Evolutionary conservation across 257 asterid genomes (phyloP).

Genomic region (Fraxinus anomala): DNA sequence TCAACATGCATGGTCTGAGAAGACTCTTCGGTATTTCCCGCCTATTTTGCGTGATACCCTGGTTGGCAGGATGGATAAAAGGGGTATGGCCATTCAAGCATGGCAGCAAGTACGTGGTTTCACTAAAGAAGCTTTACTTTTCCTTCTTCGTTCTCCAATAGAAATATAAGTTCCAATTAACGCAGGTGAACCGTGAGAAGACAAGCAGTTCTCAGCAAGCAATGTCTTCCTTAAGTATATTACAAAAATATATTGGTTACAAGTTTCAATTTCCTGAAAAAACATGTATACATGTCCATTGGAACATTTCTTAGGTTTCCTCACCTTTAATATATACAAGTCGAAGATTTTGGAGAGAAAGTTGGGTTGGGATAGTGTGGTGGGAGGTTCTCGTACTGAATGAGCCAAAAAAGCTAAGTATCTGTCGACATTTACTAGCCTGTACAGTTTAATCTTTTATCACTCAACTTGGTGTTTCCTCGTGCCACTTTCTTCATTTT

Average conservation of each 20-base stretch:
- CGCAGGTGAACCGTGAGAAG: background rate
- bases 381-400: background rate
- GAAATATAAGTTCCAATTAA: background rate
- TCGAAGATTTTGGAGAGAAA: background rate
- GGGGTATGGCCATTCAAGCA: conserved; percentile 84
- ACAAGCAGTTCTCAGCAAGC: background rate
- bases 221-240: background rate
- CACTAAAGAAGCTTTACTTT: background rate
- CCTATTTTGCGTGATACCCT: conserved; percentile 80
- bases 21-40: conserved; percentile 90
- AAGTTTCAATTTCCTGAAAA: background rate
- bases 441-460: background rate
- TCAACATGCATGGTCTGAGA: conserved; percentile 99
- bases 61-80: conserved; percentile 76
- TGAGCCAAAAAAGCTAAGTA: background rate
- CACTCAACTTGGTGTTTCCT: background rate
- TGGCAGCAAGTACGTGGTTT: conserved; percentile 81
- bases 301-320: background rate
- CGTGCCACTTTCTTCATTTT: background rate
- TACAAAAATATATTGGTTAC: background rate
- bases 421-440: background rate
- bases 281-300: background rate
- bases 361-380: background rate
- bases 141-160: background rate
- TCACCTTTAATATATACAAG: background rate